These are phyloP conservation scores for Kodamaea lidongshanica DNA, from an alignment of 805 yeast genomes.

Conservation along the genomic window DNA sequence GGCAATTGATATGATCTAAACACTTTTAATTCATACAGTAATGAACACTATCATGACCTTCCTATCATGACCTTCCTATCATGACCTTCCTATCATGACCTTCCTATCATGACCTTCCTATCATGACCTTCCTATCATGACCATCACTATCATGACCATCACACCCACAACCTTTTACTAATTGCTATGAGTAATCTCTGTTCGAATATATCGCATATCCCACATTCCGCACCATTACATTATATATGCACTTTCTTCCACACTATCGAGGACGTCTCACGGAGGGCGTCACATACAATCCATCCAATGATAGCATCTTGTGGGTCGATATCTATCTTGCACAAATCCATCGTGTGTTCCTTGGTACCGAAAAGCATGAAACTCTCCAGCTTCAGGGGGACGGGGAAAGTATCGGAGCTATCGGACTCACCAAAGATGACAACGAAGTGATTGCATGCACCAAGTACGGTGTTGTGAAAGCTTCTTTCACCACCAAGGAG, in stretches of 20 bases:
- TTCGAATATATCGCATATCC: no score
- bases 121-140: no score
- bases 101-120: no score
- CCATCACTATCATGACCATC: no score
- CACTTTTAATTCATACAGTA: no score
- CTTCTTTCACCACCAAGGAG: conserved; percentile 36
- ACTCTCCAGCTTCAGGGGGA: conserved; percentile 32
- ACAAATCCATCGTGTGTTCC: conserved; percentile 31
- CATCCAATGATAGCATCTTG: conserved; percentile 45
- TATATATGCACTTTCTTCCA: conserved; percentile 12
- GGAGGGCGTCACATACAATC: conserved; percentile 65
- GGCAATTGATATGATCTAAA: no score
- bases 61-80: no score
- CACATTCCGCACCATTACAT: no score
- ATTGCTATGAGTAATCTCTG: no score
- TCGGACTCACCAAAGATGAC: conserved; percentile 53
- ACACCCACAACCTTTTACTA: no score
- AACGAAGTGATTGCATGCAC: conserved; percentile 55
- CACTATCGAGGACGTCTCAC: conserved; percentile 43
- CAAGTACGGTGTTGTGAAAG: conserved; percentile 56
- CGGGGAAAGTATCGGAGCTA: conserved; percentile 56
- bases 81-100: no score
- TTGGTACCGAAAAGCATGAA: conserved; percentile 25
- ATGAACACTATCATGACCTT: no score
- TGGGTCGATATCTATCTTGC: conserved; percentile 45